phyloP scores from a whole-genome alignment of 1,284 basidiomycete genomes.

The Exobasidium rhododendri region DNA sequence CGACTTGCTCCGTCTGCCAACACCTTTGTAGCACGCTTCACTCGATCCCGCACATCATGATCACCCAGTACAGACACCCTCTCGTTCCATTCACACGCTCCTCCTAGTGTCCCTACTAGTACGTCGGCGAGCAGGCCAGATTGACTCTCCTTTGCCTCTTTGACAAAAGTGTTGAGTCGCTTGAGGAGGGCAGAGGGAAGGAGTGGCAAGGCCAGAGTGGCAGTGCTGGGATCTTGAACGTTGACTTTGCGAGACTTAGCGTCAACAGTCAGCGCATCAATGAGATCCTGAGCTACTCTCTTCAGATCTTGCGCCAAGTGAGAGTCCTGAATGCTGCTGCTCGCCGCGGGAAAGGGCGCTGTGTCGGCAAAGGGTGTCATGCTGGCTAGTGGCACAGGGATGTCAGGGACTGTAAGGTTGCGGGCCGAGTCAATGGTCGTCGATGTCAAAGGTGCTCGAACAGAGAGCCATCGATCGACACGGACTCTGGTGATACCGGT shows the following conservation, averaged over 20 bases:
- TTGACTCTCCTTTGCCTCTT: constrained; percentile 36
- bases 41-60: constrained; percentile 40
- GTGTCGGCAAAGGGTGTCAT: constrained; percentile 41
- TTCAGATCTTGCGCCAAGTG: constrained; percentile 28
- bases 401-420: constrained; percentile 39
- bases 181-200: constrained; percentile 41
- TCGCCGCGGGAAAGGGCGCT: constrained; percentile 31
- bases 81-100: constrained; percentile 50
- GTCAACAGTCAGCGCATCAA: constrained; percentile 25
- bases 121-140: constrained; percentile 46
- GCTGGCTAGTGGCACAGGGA: constrained; percentile 42
- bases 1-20: constrained; percentile 41
- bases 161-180: constrained; percentile 39
- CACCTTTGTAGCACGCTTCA: constrained; percentile 34
- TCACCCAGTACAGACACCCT: constrained; percentile 44
- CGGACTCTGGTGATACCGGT: constrained; percentile 47
- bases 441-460: constrained; percentile 41
- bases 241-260: constrained; percentile 8
- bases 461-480: constrained; percentile 46
- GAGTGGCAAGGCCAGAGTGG: constrained; percentile 38
- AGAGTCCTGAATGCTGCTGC: background rate
- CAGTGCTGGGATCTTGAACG: background rate
- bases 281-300: constrained; percentile 32
- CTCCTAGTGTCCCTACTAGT: constrained; percentile 47
- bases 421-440: constrained; percentile 40